phyloP scores from a whole-genome alignment of 2,329 filamentous ascomycete species.

The Xylariaceae sp. region DNA sequence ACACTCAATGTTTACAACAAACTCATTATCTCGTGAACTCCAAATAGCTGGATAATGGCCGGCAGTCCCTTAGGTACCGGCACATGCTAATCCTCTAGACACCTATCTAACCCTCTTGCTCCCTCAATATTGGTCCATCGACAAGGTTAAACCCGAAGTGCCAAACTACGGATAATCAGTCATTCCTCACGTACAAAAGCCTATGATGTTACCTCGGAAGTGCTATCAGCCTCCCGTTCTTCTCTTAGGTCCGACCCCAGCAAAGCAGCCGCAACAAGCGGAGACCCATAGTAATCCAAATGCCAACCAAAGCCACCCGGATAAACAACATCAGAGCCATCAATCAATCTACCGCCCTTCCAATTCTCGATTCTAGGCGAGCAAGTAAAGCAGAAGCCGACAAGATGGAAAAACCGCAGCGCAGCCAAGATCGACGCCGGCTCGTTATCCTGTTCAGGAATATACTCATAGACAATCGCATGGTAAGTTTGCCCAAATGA shows the following conservation, averaged over 20 bases:
- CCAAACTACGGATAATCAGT: too few species aligned
- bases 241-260: neutral
- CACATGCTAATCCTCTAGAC: too few species aligned
- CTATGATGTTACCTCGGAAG: neutral
- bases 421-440: neutral
- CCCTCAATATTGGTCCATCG: too few species aligned
- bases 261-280: neutral
- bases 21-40: too few species aligned
- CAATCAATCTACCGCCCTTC: conserved; percentile 11
- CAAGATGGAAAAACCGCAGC: conserved; percentile 9
- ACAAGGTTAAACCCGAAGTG: too few species aligned
- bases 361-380: conserved; percentile 12
- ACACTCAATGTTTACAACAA: too few species aligned
- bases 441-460: conserved; percentile 10
- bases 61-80: too few species aligned
- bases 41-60: too few species aligned
- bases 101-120: too few species aligned
- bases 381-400: conserved; percentile 8
- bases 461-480: conserved; percentile 16
- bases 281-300: conserved; percentile 1
- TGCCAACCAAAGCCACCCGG: conserved; percentile 5
- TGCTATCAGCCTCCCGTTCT: too few species aligned
- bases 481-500: conserved; percentile 6
- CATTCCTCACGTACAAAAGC: neutral
- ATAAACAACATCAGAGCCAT: conserved; percentile 15